These are phyloP conservation scores for Podosphaera xanthii DNA, from an alignment of 2,329 filamentous ascomycete species.

Conservation along the genomic window DNA sequence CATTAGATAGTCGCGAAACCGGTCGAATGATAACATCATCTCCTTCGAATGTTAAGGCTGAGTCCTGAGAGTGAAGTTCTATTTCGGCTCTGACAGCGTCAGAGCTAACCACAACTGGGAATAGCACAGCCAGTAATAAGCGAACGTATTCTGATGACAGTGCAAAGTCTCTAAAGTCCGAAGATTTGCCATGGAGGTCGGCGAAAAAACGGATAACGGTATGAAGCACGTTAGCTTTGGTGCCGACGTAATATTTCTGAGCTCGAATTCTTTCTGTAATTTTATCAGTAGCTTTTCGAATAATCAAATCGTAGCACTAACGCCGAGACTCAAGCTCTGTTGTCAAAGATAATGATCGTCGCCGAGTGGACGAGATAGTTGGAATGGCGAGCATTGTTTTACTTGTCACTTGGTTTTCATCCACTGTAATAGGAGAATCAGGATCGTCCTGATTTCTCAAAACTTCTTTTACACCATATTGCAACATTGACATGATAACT, in stretches of 20 bases:
- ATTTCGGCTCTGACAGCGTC: conserved; percentile 65
- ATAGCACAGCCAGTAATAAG: conserved; percentile 56
- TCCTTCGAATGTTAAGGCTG: conserved; percentile 63
- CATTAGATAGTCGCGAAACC: conserved; percentile 27
- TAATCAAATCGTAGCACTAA: conserved; percentile 17
- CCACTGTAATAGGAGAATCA: conserved; percentile 24
- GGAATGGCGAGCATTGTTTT: conserved; percentile 9
- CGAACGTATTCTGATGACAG: conserved; percentile 61
- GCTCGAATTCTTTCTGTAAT: conserved; percentile 19
- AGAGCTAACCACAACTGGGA: conserved; percentile 69
- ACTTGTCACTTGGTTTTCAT: conserved; percentile 7
- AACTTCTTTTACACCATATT: conserved; percentile 55
- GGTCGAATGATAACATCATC: conserved; percentile 59
- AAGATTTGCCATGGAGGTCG: conserved; percentile 54
- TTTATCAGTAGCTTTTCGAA: conserved; percentile 2
- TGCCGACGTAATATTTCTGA: conserved; percentile 26
- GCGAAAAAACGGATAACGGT: conserved; percentile 59
- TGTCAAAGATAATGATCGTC: conserved; percentile 41
- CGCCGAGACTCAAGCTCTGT: conserved; percentile 32
- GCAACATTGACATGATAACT: conserved; percentile 68
- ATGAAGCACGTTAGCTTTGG: conserved; percentile 44
- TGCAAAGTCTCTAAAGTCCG: conserved; percentile 63
- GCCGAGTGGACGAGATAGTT: conserved; percentile 8
- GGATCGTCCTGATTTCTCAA: conserved; percentile 37
- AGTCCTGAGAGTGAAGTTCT: conserved; percentile 67